Evolutionary conservation across 106 monocot genomes (phyloP).

Genomic region (Agapanthus africanus): DNA sequence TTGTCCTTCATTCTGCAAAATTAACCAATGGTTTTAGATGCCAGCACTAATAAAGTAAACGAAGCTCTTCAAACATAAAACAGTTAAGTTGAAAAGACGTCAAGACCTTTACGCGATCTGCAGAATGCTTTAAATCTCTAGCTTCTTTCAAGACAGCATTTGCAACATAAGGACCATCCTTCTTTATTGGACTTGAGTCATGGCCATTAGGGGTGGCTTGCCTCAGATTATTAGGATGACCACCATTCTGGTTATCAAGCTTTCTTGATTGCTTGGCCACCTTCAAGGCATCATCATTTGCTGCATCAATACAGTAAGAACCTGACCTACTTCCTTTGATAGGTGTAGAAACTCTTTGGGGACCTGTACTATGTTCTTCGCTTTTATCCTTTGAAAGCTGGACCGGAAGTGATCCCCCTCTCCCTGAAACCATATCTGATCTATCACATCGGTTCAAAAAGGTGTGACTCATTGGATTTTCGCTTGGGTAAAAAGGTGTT

Average conservation of each 20-base stretch:
- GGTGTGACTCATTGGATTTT: conserved; percentile 10
- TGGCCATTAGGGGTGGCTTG: conserved; percentile 30
- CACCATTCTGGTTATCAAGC: conserved; percentile 25
- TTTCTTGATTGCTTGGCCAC: conserved; percentile 22
- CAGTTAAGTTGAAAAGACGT: not conserved
- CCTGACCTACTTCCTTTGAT: conserved; percentile 33
- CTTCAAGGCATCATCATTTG: conserved; percentile 21
- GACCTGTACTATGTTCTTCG: conserved; percentile 13
- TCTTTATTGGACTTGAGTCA: conserved; percentile 44
- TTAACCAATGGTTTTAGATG: not conserved
- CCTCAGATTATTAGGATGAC: conserved; percentile 17
- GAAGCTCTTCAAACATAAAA: too few species aligned
- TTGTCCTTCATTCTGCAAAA: conserved; percentile 58
- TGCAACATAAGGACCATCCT: conserved; percentile 34
- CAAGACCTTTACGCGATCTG: conserved; percentile 21
- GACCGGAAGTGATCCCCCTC: conserved; percentile 10
- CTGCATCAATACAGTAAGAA: conserved; percentile 36
- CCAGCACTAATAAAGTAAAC: not conserved
- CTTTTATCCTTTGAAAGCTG: conserved; percentile 20
- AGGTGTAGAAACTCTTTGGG: conserved; percentile 16
- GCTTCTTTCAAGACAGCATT: conserved; percentile 41
- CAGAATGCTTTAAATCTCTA: conserved; percentile 22
- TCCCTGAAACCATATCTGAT: conserved; percentile 23
- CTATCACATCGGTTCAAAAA: conserved; percentile 12
- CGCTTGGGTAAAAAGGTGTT: conserved; percentile 6